phyloP scores from a whole-genome alignment of 2,329 filamentous ascomycete genomes.

The Colletotrichum sp. region DNA sequence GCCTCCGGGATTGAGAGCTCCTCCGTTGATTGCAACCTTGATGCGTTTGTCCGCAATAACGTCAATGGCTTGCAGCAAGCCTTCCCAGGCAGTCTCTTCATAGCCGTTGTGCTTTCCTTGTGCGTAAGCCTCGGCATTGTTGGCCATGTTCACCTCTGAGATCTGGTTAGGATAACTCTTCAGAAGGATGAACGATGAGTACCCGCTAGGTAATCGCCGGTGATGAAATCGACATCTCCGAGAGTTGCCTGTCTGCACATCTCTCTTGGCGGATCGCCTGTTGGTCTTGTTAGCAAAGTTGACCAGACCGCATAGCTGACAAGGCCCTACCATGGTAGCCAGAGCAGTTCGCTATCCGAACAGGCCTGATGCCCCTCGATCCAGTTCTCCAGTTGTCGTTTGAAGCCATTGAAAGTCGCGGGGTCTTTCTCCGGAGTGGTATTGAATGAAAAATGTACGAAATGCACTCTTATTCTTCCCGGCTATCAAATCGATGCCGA shows the following conservation, averaged over 20 bases:
- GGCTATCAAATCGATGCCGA: background rate
- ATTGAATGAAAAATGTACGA: rapidly evolving
- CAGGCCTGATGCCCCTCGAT: rapidly evolving
- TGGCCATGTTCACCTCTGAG: background rate
- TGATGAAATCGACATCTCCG: background rate
- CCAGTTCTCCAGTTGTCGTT: background rate
- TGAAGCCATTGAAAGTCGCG: rapidly evolving
- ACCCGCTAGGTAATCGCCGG: background rate
- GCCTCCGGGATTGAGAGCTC: background rate
- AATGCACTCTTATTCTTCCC: background rate
- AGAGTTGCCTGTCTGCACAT: background rate
- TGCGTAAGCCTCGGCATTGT: background rate
- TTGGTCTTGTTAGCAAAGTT: background rate
- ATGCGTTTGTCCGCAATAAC: background rate
- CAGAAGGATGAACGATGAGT: too few relatives aligned
- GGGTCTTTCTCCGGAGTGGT: background rate
- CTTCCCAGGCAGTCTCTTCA: background rate
- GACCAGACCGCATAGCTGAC: rapidly evolving
- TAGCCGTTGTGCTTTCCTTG: background rate
- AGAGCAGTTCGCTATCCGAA: background rate
- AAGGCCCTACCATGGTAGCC: background rate
- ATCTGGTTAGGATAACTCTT: too few relatives aligned
- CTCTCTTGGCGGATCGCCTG: background rate
- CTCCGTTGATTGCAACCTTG: background rate
- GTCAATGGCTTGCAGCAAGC: background rate